A percentile compares a stretch with the other conserved stretches of the same genome.
phyloP scores from a whole-genome alignment of 2,329 filamentous ascomycete species.

The Orbilia blumenaviensis region DNA sequence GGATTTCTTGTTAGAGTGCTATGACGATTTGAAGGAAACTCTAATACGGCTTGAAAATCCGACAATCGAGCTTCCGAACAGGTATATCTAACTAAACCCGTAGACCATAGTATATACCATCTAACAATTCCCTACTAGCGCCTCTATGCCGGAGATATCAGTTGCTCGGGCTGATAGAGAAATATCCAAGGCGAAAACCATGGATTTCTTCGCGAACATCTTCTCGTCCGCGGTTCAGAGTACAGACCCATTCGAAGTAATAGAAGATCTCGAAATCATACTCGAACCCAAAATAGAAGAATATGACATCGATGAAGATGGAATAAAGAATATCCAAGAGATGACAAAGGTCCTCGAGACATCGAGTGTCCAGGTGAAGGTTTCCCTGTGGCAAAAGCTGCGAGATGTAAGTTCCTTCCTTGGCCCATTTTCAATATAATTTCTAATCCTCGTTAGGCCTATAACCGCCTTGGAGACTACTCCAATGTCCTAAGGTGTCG shows the following conservation, averaged over 20 bases:
- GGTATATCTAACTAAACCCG: not conserved
- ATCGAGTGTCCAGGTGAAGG: constrained; percentile 80
- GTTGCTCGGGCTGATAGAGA: constrained; percentile 84
- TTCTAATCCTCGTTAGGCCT: constrained; percentile 69
- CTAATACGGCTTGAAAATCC: constrained; percentile 65
- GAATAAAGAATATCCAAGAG: constrained; percentile 71
- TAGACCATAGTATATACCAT: not conserved
- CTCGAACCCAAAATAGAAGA: constrained; percentile 70
- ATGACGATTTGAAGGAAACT: constrained; percentile 67
- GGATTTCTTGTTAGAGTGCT: constrained; percentile 57
- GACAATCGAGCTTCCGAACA: constrained; percentile 67
- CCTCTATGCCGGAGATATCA: constrained; percentile 87
- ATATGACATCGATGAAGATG: constrained; percentile 57
- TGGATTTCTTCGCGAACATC: constrained; percentile 92
- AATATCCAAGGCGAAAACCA: constrained; percentile 89
- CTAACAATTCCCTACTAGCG: constrained; percentile 63
- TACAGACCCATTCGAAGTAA: constrained; percentile 81
- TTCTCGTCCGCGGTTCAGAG: constrained; percentile 77
- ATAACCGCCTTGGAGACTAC: constrained; percentile 81
- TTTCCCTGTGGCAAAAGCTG: constrained; percentile 91
- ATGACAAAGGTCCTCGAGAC: constrained; percentile 84
- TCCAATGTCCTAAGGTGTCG: constrained; percentile 90
- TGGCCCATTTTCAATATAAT: not conserved
- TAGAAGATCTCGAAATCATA: constrained; percentile 91
- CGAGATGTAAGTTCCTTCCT: constrained; percentile 63